A percentile compares a stretch with the other conserved stretches of the same genome.
phyloP scores from a whole-genome alignment of 441 rosid genomes.

The Euphorbia corollata region DNA sequence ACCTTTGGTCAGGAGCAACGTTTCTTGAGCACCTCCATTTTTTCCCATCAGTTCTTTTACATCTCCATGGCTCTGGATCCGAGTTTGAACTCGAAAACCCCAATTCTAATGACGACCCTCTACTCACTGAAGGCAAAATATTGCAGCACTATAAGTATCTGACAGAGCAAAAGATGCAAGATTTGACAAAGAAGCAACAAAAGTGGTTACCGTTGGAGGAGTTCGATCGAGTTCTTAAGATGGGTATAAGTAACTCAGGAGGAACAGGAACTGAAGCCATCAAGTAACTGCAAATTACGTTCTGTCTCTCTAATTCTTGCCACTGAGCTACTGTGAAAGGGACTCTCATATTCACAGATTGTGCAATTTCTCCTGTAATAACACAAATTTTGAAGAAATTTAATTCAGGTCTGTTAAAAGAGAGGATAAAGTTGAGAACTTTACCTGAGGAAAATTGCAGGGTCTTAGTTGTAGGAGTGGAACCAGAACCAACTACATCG shows the following conservation, averaged over 20 bases:
- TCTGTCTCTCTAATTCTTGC: slow-evolving; percentile 56
- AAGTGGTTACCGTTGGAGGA: slow-evolving; percentile 25
- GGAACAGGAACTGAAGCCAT: slow-evolving; percentile 53
- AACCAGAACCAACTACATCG: slow-evolving; percentile 32
- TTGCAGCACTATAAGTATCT: background rate
- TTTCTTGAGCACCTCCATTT: slow-evolving; percentile 75
- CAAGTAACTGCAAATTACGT: slow-evolving; percentile 44
- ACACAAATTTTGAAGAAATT: background rate
- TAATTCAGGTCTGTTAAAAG: background rate
- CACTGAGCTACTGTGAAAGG: slow-evolving; percentile 50
- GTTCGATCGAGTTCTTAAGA: slow-evolving; percentile 25
- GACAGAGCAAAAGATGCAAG: background rate
- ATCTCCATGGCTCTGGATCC: slow-evolving; percentile 60
- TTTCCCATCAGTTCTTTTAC: slow-evolving; percentile 69
- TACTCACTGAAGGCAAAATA: background rate
- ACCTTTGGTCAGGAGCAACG: slow-evolving; percentile 59
- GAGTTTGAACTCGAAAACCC: slow-evolving; percentile 18
- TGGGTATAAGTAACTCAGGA: slow-evolving; percentile 42
- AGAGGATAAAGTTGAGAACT: slow-evolving; percentile 9
- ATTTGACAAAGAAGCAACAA: background rate
- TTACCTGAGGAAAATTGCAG: slow-evolving; percentile 21
- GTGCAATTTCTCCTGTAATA: slow-evolving; percentile 34
- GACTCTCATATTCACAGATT: slow-evolving; percentile 26
- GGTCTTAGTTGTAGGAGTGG: slow-evolving; percentile 4
- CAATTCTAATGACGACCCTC: slow-evolving; percentile 22